Evolutionary conservation across 1,139 yeast species (phyloP), one percentile per base, ranked within the genome.

Genomic region (Taphrina flavorubra): DNA sequence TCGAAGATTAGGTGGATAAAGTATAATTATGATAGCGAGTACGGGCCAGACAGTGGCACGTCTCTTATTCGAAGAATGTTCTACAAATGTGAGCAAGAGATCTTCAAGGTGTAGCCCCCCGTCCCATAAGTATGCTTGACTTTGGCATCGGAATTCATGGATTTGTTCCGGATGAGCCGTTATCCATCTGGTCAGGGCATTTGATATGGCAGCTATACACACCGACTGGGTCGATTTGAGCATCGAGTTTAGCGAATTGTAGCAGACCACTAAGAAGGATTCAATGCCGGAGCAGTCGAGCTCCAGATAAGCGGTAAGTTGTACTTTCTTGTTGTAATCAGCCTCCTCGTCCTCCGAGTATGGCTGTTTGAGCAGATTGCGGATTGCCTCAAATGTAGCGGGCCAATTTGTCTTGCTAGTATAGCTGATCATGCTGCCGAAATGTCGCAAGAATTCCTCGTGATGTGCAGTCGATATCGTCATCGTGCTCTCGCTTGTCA

Each of bases 21-120:
- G 62, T 10, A 46, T 16, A 1, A 18, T 7, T 16, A 58, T 51
- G 13, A 36, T 44, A 2, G 62, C 62, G 42, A 58, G 62, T 6
- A 58, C 36, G 2, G 62, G 62, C 62, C 62, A 58, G 40, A 58
- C 25, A 13, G 18, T 20, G 34, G 62, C 51, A n/a, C 42, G 37
- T 18, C 42, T 5, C 20, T 34, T 58, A 20, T 25, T 58, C 18
- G 62, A 58, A 16, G 42, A 16, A 16, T 14, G 3, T 6, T 58
- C 62, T 8, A 34, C 62, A 11, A 44, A 25, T 10, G 42, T n/a
- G 25, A 8, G 20, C 36, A 58, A 47, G n/a, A 42, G 18, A 10
- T 46, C 53, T 42, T 36, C 42, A 16, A 58, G 42, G 16, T 58
- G 37, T 14, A 44, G 51, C 1, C 62, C 62, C 2, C 16, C 51